These are phyloP conservation scores for Xenoacremonium recifei DNA, from an alignment of 2,329 filamentous ascomycete species.

Conservation along the genomic window DNA sequence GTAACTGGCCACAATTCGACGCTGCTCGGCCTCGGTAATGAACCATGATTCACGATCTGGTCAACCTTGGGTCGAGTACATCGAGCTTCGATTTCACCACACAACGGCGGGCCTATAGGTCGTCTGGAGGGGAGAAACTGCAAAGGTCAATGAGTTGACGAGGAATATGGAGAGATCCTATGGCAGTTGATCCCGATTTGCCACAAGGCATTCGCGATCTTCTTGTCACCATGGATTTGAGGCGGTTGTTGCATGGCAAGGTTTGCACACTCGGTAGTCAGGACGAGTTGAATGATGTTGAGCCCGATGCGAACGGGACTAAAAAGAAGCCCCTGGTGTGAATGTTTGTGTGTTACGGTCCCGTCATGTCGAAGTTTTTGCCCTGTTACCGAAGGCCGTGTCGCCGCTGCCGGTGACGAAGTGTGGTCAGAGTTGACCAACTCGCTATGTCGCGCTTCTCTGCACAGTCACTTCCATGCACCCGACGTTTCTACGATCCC, in stretches of 20 bases:
- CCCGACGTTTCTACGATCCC: no score
- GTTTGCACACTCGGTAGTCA: slow-evolving; percentile 35
- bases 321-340: slow-evolving; percentile 28
- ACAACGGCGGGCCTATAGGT: slow-evolving; percentile 20
- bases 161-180: slow-evolving; percentile 22
- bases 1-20: slow-evolving; percentile 26
- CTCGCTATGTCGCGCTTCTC: no score
- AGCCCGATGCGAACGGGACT: slow-evolving; percentile 27
- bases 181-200: no score
- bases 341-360: slow-evolving; percentile 23
- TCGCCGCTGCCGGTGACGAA: no score
- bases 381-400: no score
- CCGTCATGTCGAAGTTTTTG: slow-evolving; percentile 16
- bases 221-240: slow-evolving; percentile 12
- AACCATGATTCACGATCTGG: slow-evolving; percentile 12
- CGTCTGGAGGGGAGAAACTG: slow-evolving; percentile 25
- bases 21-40: slow-evolving; percentile 27
- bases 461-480: no score
- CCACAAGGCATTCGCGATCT: no score
- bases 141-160: slow-evolving; percentile 25
- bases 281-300: slow-evolving; percentile 38
- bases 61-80: slow-evolving; percentile 28
- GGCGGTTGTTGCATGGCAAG: slow-evolving; percentile 23
- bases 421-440: no score
- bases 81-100: slow-evolving; percentile 31